Percentiles rank a stretch among this genome's conserved stretches.
These are phyloP conservation scores for Celoporthe dispersa DNA, from an alignment of 2,329 filamentous ascomycete species.

Conservation along the genomic window DNA sequence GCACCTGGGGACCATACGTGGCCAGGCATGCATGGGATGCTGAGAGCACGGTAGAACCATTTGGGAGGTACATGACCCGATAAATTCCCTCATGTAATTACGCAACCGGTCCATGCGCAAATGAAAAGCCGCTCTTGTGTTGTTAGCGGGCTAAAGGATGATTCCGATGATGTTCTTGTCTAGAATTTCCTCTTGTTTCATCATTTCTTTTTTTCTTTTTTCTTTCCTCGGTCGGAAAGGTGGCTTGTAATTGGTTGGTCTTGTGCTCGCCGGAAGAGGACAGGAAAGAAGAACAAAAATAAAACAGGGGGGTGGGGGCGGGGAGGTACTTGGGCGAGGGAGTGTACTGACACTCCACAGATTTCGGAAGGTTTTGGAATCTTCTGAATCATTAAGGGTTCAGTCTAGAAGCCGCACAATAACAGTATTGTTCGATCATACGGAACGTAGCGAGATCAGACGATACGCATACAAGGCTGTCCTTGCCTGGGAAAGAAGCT, in stretches of 20 bases:
- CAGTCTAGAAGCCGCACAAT: background rate
- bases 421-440: background rate
- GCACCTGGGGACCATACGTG: background rate
- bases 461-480: background rate
- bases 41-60: background rate
- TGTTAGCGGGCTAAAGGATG: background rate
- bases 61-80: background rate
- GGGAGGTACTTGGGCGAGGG: background rate
- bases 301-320: too few relatives aligned
- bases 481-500: background rate
- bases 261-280: background rate
- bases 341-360: background rate
- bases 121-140: background rate
- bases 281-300: too few relatives aligned
- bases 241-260: background rate
- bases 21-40: background rate
- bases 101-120: background rate
- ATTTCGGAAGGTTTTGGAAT: background rate
- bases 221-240: background rate
- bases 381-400: background rate
- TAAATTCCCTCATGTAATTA: background rate
- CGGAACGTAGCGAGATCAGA: background rate
- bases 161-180: background rate
- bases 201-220: too few relatives aligned
- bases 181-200: fast-evolving